Evolutionary conservation across 352 stramenopile species (phyloP), one percentile per base, ranked within the genome.

Genomic region (Phytophthora vignae): DNA sequence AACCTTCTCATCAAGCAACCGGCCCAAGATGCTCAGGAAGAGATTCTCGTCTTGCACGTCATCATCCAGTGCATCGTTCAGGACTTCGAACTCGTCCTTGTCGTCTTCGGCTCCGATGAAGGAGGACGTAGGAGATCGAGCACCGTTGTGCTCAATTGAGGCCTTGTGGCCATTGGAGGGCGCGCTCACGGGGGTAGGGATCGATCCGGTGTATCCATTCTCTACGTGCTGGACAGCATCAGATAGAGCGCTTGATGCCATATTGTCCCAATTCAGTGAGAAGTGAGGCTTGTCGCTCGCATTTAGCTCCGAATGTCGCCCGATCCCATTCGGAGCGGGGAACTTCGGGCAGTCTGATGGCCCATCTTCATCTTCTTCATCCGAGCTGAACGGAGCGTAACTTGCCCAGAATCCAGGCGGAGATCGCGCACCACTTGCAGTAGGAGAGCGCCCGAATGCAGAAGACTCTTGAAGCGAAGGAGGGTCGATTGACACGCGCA

Each of bases 371-470:
- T 90, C 77, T 42, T 83, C 75, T 52, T 93, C 81, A 29, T 91
- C 81, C 2, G 76, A 84, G 22, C 82, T 87, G 69, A 92, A 93
- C 7, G 87, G 87, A 44, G 82, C 85, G 63, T 85, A 89, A 29
- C 82, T 93, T 33, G 87, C 87, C 87, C 85, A 95, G 48, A 95
- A 95, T 5, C 87, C 87, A 31, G 87, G 87, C 2, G 87, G 87
- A 12, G 87, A 95, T 19, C 77, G 74, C 10, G 82, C 79, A 27
- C 82, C 81, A 64, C 76, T 88, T 62, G 79, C 74, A 50, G 73
- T 57, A 33, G 77, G 78, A 12, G 82, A 85, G 8, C 59, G 62
- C 4, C 57, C 57, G 46, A 76, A 76, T 2, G 48, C 68, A 14
- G 55, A 67, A 17, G 73, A 69, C 31, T 77, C 74, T 22, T 40